Base-by-base conservation (phyloP, 1,139 yeast species). In the Magnusiomyces suaveolens region DNA sequence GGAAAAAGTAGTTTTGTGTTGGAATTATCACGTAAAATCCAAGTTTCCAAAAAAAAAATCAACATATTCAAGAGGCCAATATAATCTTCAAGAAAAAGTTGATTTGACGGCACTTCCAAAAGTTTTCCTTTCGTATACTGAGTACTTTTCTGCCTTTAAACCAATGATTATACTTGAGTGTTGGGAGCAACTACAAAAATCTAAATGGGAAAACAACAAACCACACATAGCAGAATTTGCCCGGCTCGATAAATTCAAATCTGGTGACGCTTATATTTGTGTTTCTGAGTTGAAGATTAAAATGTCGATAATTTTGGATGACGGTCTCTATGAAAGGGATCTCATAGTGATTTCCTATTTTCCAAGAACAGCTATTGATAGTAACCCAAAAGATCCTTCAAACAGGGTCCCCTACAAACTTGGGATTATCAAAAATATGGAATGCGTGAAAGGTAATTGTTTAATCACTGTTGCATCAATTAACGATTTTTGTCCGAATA, bases 131-230 rank as follows among this genome's bases (percentile, higher is more conserved):
- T n/a, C n/a, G n/a, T n/a, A n/a, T n/a, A n/a, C 72, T n/a, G 88
- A 85, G 4, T 94, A 94, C 65, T 78, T 78, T 51, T 72, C 74
- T 39, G 75, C 79, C 0, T 84, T 87, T 64, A 87, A 83, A 61
- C 97, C 98, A 0, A 73, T 94, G 50, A 72, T 94, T 49, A 73
- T 90, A 70, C 71, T 90, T 49, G 98, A 94, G 71, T 86, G 96
- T 60, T 94, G 97, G 97, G 96, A 90, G 64, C 87, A 88, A 0
- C 79, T 94, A 38, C 84, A 81, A 59, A 77, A 87, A 2, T 81
- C 94, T 0, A 83, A 85, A 61, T 80, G 79, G 53, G 80, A 87
- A 24, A 53, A 46, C n/a, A 18, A 76, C 77, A 1, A 80, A 78
- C 32, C 83, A 80, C 57, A 90, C 96, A 0, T 84, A 90, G 66